Evolutionary conservation across 192 early-diverging fungal species (phyloP), one percentile per base, ranked within the genome.

Genomic region (Mortierella hygrophila): DNA sequence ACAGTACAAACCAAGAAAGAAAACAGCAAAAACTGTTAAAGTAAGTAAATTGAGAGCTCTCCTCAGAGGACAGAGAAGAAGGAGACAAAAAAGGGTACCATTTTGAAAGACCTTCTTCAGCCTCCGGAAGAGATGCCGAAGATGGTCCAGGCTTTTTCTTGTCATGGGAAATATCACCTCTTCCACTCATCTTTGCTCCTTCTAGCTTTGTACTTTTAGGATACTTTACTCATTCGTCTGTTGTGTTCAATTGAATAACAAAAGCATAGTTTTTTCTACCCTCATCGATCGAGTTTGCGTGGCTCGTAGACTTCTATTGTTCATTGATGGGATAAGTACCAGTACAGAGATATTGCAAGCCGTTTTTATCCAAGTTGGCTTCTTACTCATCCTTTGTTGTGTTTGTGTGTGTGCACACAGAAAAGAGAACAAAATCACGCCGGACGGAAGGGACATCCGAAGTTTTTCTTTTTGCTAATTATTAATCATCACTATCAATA

Each of bases 81-180:
- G 49, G 49, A 32, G 60, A 32, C 60, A 65, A 65, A 65, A 65
- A 65, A 65, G 60, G 60, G 60, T 65, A 65, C 29, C 29, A 32
- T 65, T 65, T 65, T 65, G 26, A 65, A 65, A 21, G 10, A 65
- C 26, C 26, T 32, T 65, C 60, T 29, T 82, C 81, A 77, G 81
- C 81, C 81, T 82, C 75, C 81, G 81, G 76, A 82, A 77, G 81
- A 47, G 75, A 60, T 82, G 75, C 81, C 81, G 81, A 76, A 82
- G 57, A 73, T 82, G 81, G 81, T 77, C 81, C 75, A 82, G 81
- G 81, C 54, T 82, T 82, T 82, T 76, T 52, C 55, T 70, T 72
- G 41, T 77, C 81, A 72, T 82, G 81, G 81, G 81, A 82, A 82
- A 72, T 68, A 54, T 63, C 47, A 52, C 29, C 44, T n/a, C 29